Evolutionary conservation across 2,329 filamentous ascomycete genomes (phyloP), one percentile per base, ranked within the genome.

Genomic region (Rhynchosporium secalis): DNA sequence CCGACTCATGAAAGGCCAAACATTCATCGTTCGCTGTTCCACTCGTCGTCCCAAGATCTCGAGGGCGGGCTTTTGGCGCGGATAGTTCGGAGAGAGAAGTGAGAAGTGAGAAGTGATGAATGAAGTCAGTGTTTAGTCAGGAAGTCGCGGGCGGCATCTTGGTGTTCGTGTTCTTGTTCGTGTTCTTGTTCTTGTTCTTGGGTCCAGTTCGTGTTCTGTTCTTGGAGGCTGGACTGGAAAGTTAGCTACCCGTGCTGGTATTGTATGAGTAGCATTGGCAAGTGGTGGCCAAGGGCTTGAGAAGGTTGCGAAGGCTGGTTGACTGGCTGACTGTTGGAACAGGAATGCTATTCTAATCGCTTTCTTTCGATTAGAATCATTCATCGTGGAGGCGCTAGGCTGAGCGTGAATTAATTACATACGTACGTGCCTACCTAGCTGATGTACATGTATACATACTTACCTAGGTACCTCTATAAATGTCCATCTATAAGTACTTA

Each of bases 251-350:
- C 20, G 20, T 20, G 36, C 33, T n/a, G 31, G 40, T 43, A 20
- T 20, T 20, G 20, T 20, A 20, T 20, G 20, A 20, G 20, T 20
- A 20, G 20, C 20, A 20, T 20, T 20, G 20, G 36, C 36, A 26
- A 56, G n/a, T 49, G 33, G 31, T 15, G 43, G 56, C 56, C 56
- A 58, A 58, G 56, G 46, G 46, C 45, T 40, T 58, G 56, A 58
- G 10, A 43, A 33, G 20, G 20, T 28, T 26, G 7, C 20, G 40
- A 56, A 29, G 52, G 36, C 52, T n/a, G 49, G 31, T 10, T 20
- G 36, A n/a, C 52, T 29, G 36, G 52, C 41, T 20, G 29, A 38
- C 38, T 56, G 52, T 1, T 20, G 20, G 20, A 20, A 56, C 36
- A 38, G 43, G 52, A 28, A 31, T 41, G 38, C 15, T 55, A 29